Percentiles rank a stretch among this genome's conserved stretches.
Evolutionary conservation across 306 rosid species (phyloP).

Genomic region (Fagus sylvatica): DNA sequence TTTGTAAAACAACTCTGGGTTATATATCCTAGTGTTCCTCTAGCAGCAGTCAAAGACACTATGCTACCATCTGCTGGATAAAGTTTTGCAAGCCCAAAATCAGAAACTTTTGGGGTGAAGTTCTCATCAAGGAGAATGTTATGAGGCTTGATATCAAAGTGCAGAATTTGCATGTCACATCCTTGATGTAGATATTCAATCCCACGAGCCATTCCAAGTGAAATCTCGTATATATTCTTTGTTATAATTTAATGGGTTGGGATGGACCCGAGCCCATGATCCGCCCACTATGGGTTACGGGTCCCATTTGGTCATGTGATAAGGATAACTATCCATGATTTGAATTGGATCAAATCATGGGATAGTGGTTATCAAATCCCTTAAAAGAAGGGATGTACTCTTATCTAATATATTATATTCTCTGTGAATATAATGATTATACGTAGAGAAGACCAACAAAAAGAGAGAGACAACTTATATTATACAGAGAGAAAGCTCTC

Average conservation of each 20-base stretch:
- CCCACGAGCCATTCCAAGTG: constrained; percentile 22
- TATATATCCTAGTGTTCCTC: constrained; percentile 30
- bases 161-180: constrained; percentile 26
- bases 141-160: constrained; percentile 29
- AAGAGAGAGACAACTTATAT: too few relatives aligned
- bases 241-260: constrained; percentile 14
- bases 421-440: too few relatives aligned
- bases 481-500: too few relatives aligned
- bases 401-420: too few relatives aligned
- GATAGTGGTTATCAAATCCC: too few relatives aligned
- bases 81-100: constrained; percentile 30
- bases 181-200: constrained; percentile 27
- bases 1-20: constrained; percentile 16
- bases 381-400: too few relatives aligned
- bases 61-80: background rate
- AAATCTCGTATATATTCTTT: constrained; percentile 4
- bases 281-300: too few relatives aligned
- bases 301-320: too few relatives aligned
- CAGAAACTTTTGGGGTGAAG: constrained; percentile 22
- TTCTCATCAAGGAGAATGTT: constrained; percentile 11
- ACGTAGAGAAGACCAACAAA: too few relatives aligned
- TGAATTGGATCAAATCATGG: too few relatives aligned
- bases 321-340: too few relatives aligned
- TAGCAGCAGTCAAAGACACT: constrained; percentile 11
- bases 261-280: too few relatives aligned